Conservation (phyloP, 257 asterid species). For the Capsicum rhomboideum region DNA sequence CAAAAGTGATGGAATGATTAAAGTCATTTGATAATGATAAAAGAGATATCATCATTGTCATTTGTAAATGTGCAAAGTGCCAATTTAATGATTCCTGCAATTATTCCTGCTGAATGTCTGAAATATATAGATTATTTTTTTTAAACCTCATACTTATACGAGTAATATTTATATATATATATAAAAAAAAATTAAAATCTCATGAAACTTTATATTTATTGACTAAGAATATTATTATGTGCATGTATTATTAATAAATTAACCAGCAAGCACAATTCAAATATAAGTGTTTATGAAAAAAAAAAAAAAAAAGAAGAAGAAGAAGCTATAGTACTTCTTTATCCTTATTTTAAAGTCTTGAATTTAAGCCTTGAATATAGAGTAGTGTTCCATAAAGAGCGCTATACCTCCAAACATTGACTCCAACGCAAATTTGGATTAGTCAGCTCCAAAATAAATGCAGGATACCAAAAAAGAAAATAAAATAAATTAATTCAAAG, state of each 20-base stretch:
- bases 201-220: neutral
- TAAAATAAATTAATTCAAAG: neutral
- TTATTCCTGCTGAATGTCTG: constrained; percentile 32
- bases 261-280: too few species aligned
- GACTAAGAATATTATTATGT: neutral
- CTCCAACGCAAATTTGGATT: neutral
- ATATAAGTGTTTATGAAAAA: too few species aligned
- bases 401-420: neutral
- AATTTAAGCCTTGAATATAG: neutral
- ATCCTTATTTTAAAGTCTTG: neutral
- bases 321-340: too few species aligned
- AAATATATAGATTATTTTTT: neutral
- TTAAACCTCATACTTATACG: constrained; percentile 2
- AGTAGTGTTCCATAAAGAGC: neutral
- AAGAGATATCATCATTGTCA: constrained; percentile 15
- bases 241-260: neutral
- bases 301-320: too few species aligned
- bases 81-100: constrained; percentile 22
- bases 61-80: constrained; percentile 14
- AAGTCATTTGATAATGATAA: constrained; percentile 23
- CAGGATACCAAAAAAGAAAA: too few species aligned
- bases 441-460: neutral
- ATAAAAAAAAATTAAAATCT: too few species aligned
- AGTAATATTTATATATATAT: too few species aligned
- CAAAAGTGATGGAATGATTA: constrained; percentile 38